phyloP scores from a whole-genome alignment of 148 eudicot genomes.

The Silene conica region DNA sequence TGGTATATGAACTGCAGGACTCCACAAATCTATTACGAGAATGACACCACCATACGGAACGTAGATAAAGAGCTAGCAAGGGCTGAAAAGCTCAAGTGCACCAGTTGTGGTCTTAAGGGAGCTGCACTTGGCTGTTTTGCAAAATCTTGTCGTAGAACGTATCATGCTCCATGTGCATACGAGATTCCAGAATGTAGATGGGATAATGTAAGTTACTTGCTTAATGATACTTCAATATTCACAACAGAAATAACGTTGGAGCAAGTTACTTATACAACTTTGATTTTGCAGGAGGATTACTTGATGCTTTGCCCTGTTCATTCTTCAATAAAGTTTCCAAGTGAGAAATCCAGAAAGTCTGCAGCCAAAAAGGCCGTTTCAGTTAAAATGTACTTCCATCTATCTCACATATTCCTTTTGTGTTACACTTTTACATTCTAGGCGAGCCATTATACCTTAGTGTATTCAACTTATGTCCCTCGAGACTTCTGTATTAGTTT shows the following conservation, averaged over 20 bases:
- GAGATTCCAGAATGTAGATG: slow-evolving; percentile 65
- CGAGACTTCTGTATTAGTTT: too few relatives aligned
- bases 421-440: too few relatives aligned
- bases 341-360: slow-evolving; percentile 53
- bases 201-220: slow-evolving; percentile 55
- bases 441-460: too few relatives aligned
- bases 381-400: slow-evolving; percentile 33
- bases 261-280: background rate
- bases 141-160: slow-evolving; percentile 68
- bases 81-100: slow-evolving; percentile 79
- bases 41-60: slow-evolving; percentile 49
- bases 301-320: slow-evolving; percentile 75
- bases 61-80: slow-evolving; percentile 73
- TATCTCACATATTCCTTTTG: background rate
- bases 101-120: slow-evolving; percentile 73
- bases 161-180: slow-evolving; percentile 80
- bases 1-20: slow-evolving; percentile 53
- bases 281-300: slow-evolving; percentile 47
- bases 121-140: slow-evolving; percentile 88
- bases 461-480: too few relatives aligned
- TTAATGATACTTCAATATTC: background rate
- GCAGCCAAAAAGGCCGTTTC: slow-evolving; percentile 26
- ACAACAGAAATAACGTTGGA: background rate
- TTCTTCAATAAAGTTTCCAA: slow-evolving; percentile 59
- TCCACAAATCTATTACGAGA: slow-evolving; percentile 65